Evolutionary conservation across 257 asterid genomes (phyloP).

Genomic region (Nicotiana benthamiana): DNA sequence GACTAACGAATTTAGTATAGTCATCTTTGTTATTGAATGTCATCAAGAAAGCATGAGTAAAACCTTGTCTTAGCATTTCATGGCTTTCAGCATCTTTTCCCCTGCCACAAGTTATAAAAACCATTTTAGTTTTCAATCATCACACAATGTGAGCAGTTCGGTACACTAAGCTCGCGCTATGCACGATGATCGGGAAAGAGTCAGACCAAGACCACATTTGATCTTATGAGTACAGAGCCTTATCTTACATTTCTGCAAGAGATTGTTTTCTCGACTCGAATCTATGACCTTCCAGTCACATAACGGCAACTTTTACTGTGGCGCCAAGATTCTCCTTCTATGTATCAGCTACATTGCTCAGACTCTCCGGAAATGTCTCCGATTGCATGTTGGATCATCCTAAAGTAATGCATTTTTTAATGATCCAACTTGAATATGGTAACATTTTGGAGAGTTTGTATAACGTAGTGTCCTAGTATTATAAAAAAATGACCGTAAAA

Average conservation of each 20-base stretch:
- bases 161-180: too few relatives aligned
- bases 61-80: conserved; percentile 83
- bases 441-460: background rate
- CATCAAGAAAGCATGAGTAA: conserved; percentile 85
- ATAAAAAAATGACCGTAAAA: background rate
- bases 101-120: conserved; percentile 30
- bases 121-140: background rate
- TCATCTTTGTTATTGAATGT: conserved; percentile 76
- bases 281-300: too few relatives aligned
- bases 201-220: too few relatives aligned
- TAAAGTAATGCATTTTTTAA: background rate
- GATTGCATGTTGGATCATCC: background rate
- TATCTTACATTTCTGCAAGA: too few relatives aligned
- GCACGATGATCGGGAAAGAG: rapidly evolving
- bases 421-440: rapidly evolving
- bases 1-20: conserved; percentile 40
- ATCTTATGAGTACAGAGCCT: too few relatives aligned
- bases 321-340: too few relatives aligned
- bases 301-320: too few relatives aligned
- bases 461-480: background rate
- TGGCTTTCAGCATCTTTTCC: conserved; percentile 74
- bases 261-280: too few relatives aligned
- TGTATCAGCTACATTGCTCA: background rate
- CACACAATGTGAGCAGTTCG: background rate
- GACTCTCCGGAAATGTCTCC: rapidly evolving